Conservation (phyloP, 2,329 filamentous ascomycete genomes). For the Fusarium sp. region DNA sequence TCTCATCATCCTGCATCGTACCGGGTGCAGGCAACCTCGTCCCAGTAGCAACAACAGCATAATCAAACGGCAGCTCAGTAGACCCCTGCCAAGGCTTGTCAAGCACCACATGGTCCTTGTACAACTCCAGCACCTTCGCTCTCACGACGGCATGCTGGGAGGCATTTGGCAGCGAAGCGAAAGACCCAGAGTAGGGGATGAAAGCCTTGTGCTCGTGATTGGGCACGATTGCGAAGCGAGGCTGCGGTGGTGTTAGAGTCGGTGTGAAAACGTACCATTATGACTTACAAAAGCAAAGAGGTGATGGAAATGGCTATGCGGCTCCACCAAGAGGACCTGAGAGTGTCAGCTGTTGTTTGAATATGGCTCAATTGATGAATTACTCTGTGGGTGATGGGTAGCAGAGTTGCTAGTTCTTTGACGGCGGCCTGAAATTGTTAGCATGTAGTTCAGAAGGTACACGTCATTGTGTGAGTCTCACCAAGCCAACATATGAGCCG, state of each 20-base stretch:
- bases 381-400: slow-evolving; percentile 42
- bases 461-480: slow-evolving; percentile 4
- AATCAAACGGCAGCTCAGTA: slow-evolving; percentile 39
- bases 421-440: slow-evolving; percentile 36
- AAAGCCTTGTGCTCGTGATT: slow-evolving; percentile 61
- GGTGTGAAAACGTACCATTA: accelerated
- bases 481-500: slow-evolving; percentile 45
- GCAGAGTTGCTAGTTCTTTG: slow-evolving; percentile 36
- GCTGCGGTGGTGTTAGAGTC: slow-evolving; percentile 36
- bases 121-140: slow-evolving; percentile 30
- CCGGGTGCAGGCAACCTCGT: slow-evolving; percentile 40
- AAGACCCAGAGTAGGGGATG: slow-evolving; percentile 57
- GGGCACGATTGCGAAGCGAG: slow-evolving; percentile 58
- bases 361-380: accelerated
- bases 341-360: not conserved
- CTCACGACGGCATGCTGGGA: slow-evolving; percentile 35
- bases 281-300: slow-evolving; percentile 56
- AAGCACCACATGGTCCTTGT: slow-evolving; percentile 37
- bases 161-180: slow-evolving; percentile 33
- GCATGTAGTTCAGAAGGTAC: not conserved
- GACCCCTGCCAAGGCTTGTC: slow-evolving; percentile 43
- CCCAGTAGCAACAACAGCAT: slow-evolving; percentile 39
- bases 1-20: slow-evolving; percentile 42
- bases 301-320: slow-evolving; percentile 64
- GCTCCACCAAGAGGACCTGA: slow-evolving; percentile 61